Evolutionary conservation across 208 protist species (phyloP).

Genomic region (Trypanosoma lewisi): DNA sequence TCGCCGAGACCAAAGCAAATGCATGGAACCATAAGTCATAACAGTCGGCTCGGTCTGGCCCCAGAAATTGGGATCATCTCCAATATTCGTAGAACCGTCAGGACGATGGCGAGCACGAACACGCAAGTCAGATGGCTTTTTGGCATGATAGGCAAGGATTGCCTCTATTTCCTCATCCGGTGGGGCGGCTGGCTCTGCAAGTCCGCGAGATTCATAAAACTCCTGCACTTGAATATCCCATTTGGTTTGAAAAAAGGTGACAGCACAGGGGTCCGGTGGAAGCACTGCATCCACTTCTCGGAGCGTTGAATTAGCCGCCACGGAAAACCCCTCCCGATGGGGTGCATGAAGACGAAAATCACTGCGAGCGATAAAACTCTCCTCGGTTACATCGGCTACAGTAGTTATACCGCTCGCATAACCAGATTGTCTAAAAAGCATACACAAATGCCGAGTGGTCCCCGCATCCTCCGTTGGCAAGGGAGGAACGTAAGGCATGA

Average conservation of each 20-base stretch:
- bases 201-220: slow-evolving; percentile 74
- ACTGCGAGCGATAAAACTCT: slow-evolving; percentile 48
- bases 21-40: slow-evolving; percentile 72
- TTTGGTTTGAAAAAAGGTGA: slow-evolving; percentile 88
- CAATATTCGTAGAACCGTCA: slow-evolving; percentile 83
- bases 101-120: slow-evolving; percentile 82
- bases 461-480: slow-evolving; percentile 90
- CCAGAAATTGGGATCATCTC: slow-evolving; percentile 82
- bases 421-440: slow-evolving; percentile 70
- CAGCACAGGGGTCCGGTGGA: slow-evolving; percentile 49
- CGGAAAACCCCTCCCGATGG: slow-evolving; percentile 10
- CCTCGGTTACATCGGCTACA: slow-evolving; percentile 32
- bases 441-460: slow-evolving; percentile 78
- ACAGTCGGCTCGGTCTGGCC: slow-evolving; percentile 47
- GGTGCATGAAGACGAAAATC: slow-evolving; percentile 67
- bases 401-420: slow-evolving; percentile 32
- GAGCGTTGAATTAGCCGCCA: slow-evolving; percentile 37
- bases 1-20: slow-evolving; percentile 70
- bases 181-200: slow-evolving; percentile 74
- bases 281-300: slow-evolving; percentile 53
- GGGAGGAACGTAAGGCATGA: slow-evolving; percentile 79
- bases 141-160: slow-evolving; percentile 79
- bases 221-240: slow-evolving; percentile 94
- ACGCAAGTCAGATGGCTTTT: slow-evolving; percentile 48
- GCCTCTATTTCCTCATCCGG: slow-evolving; percentile 75